A percentile compares a stretch with the other conserved stretches of the same genome.
phyloP scores from a whole-genome alignment of 345 rosid species.

The Microthlaspi erraticum region DNA sequence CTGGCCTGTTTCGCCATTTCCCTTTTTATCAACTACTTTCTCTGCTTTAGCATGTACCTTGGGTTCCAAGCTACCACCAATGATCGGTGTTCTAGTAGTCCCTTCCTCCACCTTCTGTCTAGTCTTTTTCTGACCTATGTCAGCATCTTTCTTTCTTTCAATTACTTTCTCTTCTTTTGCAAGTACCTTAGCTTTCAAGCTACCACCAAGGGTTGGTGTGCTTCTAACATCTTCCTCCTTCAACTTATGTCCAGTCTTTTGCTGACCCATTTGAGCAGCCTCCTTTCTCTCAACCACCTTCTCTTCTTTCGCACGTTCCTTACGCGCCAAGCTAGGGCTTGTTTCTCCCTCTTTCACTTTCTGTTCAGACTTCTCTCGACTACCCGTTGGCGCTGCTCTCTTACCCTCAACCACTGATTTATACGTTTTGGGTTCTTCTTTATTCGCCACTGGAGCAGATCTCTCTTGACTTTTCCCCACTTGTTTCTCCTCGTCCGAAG shows the following conservation, averaged over 20 bases:
- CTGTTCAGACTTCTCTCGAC: constrained; percentile 21
- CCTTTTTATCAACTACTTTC: constrained; percentile 7
- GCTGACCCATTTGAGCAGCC: constrained; percentile 14
- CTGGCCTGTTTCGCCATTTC: constrained; percentile 23
- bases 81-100: neutral
- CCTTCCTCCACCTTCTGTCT: constrained; percentile 10
- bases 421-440: constrained; percentile 37
- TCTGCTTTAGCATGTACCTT: constrained; percentile 17
- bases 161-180: constrained; percentile 12
- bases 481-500: constrained; percentile 15
- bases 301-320: constrained; percentile 32
- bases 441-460: constrained; percentile 6
- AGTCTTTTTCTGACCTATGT: neutral
- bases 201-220: constrained; percentile 6
- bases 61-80: constrained; percentile 24
- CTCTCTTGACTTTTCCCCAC: constrained; percentile 32
- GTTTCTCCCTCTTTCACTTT: constrained; percentile 26
- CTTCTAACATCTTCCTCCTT: constrained; percentile 30
- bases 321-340: constrained; percentile 11
- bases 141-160: constrained; percentile 15
- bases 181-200: constrained; percentile 21
- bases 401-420: constrained; percentile 46
- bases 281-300: constrained; percentile 35
- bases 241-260: neutral
- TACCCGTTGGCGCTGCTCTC: neutral